Conservation (phyloP, 768 basidiomycete species). For the Podaxis sp. region DNA sequence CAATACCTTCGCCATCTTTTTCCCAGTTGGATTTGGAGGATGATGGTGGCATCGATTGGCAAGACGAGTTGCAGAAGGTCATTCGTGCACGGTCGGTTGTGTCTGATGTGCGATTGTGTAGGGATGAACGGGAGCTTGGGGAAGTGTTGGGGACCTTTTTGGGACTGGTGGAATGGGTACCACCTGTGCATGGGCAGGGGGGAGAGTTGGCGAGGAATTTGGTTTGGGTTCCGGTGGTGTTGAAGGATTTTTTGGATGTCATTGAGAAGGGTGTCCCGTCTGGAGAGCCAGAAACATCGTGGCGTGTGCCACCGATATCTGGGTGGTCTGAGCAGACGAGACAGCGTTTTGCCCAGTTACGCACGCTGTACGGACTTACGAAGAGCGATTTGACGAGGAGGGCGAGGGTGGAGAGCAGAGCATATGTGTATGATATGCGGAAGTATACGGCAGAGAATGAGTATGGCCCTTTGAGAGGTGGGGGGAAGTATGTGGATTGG, state of each 20-base stretch:
- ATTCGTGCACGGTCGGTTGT: constrained; percentile 51
- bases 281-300: not conserved
- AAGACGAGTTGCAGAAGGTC: constrained; percentile 45
- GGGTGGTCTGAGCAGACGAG: not conserved
- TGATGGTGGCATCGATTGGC: constrained; percentile 46
- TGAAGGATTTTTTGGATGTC: constrained; percentile 43
- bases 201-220: constrained; percentile 44
- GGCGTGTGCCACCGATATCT: not conserved
- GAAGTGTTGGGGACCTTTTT: constrained; percentile 44
- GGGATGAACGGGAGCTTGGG: constrained; percentile 35
- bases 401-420: constrained; percentile 38
- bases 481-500: constrained; percentile 53
- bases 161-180: constrained; percentile 39
- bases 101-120: constrained; percentile 25
- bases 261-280: constrained; percentile 11
- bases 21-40: constrained; percentile 24
- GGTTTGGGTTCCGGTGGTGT: constrained; percentile 41
- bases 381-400: constrained; percentile 29
- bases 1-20: not conserved
- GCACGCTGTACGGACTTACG: constrained; percentile 55
- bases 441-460: constrained; percentile 45
- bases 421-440: constrained; percentile 58
- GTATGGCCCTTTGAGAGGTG: constrained; percentile 53
- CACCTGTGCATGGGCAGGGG: constrained; percentile 26
- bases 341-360: constrained; percentile 47